Evolutionary conservation across 805 yeast species (phyloP), one percentile per base, ranked within the genome.

Genomic region (Candida koratica): DNA sequence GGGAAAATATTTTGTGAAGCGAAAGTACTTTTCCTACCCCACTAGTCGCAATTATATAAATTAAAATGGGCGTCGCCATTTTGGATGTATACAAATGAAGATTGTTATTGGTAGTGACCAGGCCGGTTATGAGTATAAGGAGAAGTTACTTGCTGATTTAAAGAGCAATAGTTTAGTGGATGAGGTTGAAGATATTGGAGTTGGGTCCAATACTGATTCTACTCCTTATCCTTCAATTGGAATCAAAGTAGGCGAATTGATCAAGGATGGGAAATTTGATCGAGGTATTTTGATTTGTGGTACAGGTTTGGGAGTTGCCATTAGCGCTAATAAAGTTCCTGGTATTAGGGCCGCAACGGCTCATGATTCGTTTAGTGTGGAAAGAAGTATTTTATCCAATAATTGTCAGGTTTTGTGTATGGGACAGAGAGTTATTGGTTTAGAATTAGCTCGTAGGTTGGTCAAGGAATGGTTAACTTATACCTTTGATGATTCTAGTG

Each of bases 281-380:
- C 49, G 75, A 16, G 75, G 65, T 8, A 58, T 69, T 18, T 49
- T 69, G 26, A 61, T 69, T 43, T 69, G 75, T 46, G 75, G 74
- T 3, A 69, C 75, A 6, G 75, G 75, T 1, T 53, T 69, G 23
- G 75, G 75, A 1, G 73, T 69, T n/a, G 72, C 73, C 10, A 58
- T 69, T 33, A 52, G 67, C 25, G 74, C 75, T 10, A 69, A 69
- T 51, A 69, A 69, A 44, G 75, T 69, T 14, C 47, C 55, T 3
- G 73, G 73, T 8, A 67, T 69, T 36, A 52, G 74, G 30, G 74
- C 74, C 1, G 73, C 64, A 7, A 69, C 74, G 15, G 74, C 73
- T 4, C 73, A 68, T 39, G 74, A 69, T 45, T 58, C 68, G 5
- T 68, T 67, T 53, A 58, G 67, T 26, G 73, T 69, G 14, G 75